These are phyloP conservation scores for Chytriomyces sp. DNA, from an alignment of 192 early-diverging fungal genomes.

Conservation along the genomic window DNA sequence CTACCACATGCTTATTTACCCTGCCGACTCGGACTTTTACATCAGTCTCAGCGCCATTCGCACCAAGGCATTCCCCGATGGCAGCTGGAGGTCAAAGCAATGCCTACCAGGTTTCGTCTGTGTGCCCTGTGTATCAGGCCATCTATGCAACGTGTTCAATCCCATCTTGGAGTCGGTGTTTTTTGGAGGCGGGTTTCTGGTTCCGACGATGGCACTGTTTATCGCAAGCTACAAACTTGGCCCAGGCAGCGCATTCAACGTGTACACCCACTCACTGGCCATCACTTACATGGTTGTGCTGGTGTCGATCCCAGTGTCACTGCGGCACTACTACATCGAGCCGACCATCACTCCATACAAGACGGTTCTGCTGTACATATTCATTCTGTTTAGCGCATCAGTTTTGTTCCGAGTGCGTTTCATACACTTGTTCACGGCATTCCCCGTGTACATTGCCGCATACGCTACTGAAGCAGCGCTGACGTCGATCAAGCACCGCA, in stretches of 20 bases:
- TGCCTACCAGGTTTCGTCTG: constrained; percentile 18
- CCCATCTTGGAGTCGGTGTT: constrained; percentile 4
- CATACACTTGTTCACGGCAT: constrained; percentile 36
- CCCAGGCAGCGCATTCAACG: constrained; percentile 7
- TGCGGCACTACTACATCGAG: constrained; percentile 45
- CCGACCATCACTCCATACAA: constrained; percentile 29
- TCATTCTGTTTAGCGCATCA: constrained; percentile 7
- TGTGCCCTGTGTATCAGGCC: neutral
- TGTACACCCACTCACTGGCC: constrained; percentile 37
- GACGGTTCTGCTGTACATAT: constrained; percentile 2
- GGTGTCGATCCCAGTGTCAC: constrained; percentile 29
- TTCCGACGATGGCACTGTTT: constrained; percentile 36
- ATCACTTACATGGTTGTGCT: constrained; percentile 27
- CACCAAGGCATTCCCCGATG: neutral
- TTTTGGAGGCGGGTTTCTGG: constrained; percentile 20
- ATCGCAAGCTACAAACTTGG: constrained; percentile 33
- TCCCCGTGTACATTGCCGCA: constrained; percentile 15
- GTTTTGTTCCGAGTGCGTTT: constrained; percentile 37
- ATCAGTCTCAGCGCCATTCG: neutral
- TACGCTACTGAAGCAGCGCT: neutral
- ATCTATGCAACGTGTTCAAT: constrained; percentile 24
- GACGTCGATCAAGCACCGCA: neutral
- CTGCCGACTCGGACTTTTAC: neutral
- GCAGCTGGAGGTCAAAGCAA: neutral
- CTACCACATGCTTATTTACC: constrained; percentile 29